phyloP scores from a whole-genome alignment of 176 grass and related monocot genomes.

The Avena insularis region DNA sequence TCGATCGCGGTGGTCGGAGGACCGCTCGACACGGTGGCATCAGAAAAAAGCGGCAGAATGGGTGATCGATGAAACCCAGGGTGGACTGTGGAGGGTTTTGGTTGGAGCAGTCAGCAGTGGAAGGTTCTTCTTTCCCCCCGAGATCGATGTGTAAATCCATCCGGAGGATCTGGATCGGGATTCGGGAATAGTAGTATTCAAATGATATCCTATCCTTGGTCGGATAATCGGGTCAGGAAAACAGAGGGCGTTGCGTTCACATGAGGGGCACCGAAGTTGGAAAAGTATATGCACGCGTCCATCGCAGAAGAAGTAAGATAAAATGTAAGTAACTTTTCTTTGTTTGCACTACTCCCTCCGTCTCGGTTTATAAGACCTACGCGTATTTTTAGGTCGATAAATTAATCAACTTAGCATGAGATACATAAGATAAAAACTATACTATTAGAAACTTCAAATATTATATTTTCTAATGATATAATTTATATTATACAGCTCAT shows the following conservation, averaged over 20 bases:
- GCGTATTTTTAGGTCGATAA: no score
- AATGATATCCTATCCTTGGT: not conserved
- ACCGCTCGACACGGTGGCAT: not conserved
- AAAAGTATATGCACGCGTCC: not conserved
- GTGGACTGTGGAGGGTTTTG: not conserved
- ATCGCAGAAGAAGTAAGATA: not conserved
- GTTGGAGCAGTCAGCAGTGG: not conserved
- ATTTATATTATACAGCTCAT: no score
- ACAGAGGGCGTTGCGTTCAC: not conserved
- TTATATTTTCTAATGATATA: no score
- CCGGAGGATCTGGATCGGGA: constrained; percentile 8
- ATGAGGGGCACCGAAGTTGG: not conserved
- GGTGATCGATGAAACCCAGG: not conserved
- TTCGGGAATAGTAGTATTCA: not conserved
- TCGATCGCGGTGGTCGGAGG: not conserved
- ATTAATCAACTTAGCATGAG: no score
- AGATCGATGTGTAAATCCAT: not conserved
- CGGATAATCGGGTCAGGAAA: not conserved
- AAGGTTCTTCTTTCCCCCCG: not conserved
- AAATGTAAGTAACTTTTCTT: not conserved
- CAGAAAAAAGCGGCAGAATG: not conserved
- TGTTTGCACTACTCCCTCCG: not conserved
- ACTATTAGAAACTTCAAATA: no score
- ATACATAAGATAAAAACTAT: no score
- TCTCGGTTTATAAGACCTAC: no score